Base-by-base conservation (phyloP, 805 yeast species). In the Diddensiella transvaalensis region DNA sequence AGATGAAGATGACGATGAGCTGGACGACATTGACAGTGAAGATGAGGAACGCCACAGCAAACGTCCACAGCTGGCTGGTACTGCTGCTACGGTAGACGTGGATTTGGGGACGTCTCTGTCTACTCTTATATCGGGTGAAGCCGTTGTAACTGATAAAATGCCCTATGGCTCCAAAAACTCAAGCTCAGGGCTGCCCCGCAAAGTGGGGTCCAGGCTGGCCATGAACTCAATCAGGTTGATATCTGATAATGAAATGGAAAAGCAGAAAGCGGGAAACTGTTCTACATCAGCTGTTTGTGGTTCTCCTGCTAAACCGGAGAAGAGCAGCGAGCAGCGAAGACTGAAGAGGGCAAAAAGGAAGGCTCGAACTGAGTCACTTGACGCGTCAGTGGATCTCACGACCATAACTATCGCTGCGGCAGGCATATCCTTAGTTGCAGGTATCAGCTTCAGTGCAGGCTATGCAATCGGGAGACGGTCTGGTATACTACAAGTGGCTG, bases 361-460 rank as follows among this genome's bases (percentile, higher is more conserved):
- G 10, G 19, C 42, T 22, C 44, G 40, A 10, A 8, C 19, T 13
- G 15, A 13, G 38, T 35, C 38, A 8, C 21, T n/a, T 8, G 15
- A 22, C 13, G n/a, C 43, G 4, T 11, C 38, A 13, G 24, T 50
- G 4, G 54, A 50, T 13, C 8, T 47, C 15, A 32, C 51, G 4
- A 48, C 54, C 6, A 44, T 50, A 24, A 43, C 54, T 24, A 29
- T 50, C n/a, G 54, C 54, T 3, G 50, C 50, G 2, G 53, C 56
- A 1, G 54, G 56, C 11, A 50, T 52, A 21, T 51, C 56, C 17
- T 33, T 52, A 4, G 53, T 55, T 1, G 52, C 56, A 10, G 58
- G 58, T 1, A 42, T 56, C 40, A 49, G 55, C 32, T 56, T 56
- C 40, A 40, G 55, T n/a, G 58, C 58, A 1, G 59, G 59, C 22